These are phyloP conservation scores for Capsicum baccatum DNA, from an alignment of 257 asterid species.

Conservation along the genomic window DNA sequence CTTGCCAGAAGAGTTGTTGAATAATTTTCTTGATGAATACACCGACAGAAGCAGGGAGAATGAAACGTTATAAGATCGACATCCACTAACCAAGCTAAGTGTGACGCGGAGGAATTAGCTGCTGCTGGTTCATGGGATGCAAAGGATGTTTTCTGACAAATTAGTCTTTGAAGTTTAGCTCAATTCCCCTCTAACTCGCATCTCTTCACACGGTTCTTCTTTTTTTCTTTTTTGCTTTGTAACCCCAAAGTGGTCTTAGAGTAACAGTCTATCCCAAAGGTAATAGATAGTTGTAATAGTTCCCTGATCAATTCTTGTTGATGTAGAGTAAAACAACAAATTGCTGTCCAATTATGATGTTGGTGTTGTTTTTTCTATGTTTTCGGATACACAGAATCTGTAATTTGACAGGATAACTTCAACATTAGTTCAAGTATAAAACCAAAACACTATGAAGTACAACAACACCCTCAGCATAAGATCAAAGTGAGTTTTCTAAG, in stretches of 20 bases:
- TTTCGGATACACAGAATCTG: too few species aligned
- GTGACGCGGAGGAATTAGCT: background rate
- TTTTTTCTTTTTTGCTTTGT: background rate
- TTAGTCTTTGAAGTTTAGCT: background rate
- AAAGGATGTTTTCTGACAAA: background rate
- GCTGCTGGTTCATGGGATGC: conserved; percentile 23
- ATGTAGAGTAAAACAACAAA: background rate
- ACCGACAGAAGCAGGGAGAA: background rate
- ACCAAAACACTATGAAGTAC: too few species aligned
- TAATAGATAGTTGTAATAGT: background rate
- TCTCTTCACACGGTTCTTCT: background rate
- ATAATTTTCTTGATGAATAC: background rate
- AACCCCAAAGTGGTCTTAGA: background rate
- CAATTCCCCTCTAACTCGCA: background rate
- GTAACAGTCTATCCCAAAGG: background rate
- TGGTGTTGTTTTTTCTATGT: too few species aligned
- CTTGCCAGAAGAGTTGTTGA: conserved; percentile 21
- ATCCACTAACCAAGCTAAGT: conserved; percentile 1
- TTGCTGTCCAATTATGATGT: background rate
- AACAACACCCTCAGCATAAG: too few species aligned
- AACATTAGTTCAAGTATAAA: too few species aligned
- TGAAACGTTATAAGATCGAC: background rate
- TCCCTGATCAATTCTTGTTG: conserved; percentile 11
- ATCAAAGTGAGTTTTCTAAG: too few species aligned
- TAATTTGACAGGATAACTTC: too few species aligned